Evolutionary conservation across 2,329 filamentous ascomycete species (phyloP), one percentile per base, ranked within the genome.

Genomic region (Cercospora sp.): DNA sequence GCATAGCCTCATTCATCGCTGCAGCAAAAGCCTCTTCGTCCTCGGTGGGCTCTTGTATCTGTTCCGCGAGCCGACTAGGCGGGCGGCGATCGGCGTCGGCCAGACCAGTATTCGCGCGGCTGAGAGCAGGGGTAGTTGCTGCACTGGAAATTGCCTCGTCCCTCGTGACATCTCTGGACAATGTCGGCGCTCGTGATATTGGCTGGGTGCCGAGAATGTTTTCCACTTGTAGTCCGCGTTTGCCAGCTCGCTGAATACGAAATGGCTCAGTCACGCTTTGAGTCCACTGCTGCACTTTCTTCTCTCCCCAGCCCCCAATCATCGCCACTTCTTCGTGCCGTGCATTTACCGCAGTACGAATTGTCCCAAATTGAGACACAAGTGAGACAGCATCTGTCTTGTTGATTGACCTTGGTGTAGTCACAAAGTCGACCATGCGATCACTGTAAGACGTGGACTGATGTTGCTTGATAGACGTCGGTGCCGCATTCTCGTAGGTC

Each of bases 231-330:
- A 83, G 71, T n/a, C 80, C 82, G 45, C 84, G 79, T 72, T 82
- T 91, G n/a, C 86, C 87, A 1, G 91, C 87, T 75, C 90, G 91
- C 74, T 89, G 88, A 5, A 90, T 88, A 67, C 92, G 84, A 74
- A 98, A 97, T 0, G 93, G 92, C 80, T 97, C 93, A 68, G 92
- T 87, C 1, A 97, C 91, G 9, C 91, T 90, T 66, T 84, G 86
- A 73, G 87, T 90, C 94, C 94, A 98, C 67, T 89, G 87, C 79
- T 91, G 90, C 24, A 97, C 93, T 80, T 99, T 99, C 82, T 92
- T 93, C 80, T 96, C 92, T 37, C 95, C 95, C 94, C 94, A 99
- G 0, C 95, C 95, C 32, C 90, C 87, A n/a, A 99, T 88, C 70
- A 92, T 83, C 13, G 89, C 88, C 40, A 99, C 86, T 79, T 97